These are phyloP conservation scores for Teunomyces gatunensis DNA, from an alignment of 805 yeast genomes.

Conservation along the genomic window DNA sequence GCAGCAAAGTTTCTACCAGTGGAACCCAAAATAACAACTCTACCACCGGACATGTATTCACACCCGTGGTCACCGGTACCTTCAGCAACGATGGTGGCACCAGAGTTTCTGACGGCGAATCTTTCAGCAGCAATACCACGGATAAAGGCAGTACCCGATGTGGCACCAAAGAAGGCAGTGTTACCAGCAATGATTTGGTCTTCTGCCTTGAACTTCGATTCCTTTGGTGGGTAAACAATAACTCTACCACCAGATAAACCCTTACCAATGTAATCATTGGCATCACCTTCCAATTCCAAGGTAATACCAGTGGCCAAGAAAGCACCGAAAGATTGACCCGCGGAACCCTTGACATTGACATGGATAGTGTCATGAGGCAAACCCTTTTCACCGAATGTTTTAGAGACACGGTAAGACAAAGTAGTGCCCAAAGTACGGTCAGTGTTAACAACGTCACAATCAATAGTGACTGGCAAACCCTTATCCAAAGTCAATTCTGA, in stretches of 20 bases:
- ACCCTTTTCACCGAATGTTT: constrained; percentile 88
- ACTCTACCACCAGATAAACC: constrained; percentile 95
- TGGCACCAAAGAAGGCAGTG: constrained; percentile 97
- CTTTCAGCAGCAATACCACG: constrained; percentile 98
- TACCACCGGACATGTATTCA: constrained; percentile 99
- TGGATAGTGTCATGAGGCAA: constrained; percentile 95
- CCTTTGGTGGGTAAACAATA: constrained; percentile 87
- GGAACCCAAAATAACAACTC: constrained; percentile 87
- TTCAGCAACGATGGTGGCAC: constrained; percentile 95
- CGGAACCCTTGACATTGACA: constrained; percentile 86
- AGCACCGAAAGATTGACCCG: constrained; percentile 99
- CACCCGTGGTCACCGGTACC: constrained; percentile 99
- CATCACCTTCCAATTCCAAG: constrained; percentile 93
- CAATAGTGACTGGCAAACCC: constrained; percentile 95
- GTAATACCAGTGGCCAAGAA: constrained; percentile 96
- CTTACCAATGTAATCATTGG: constrained; percentile 97
- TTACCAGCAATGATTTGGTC: constrained; percentile 96
- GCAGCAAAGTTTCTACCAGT: constrained; percentile 95
- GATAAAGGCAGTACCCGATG: constrained; percentile 89
- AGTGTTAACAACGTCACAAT: constrained; percentile 89
- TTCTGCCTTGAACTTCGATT: constrained; percentile 83
- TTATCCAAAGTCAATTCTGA: constrained; percentile 92
- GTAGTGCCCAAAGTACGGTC: constrained; percentile 97
- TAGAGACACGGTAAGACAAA: constrained; percentile 88
- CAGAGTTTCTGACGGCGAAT: constrained; percentile 97